Evolutionary conservation across 331 rosid species (phyloP), one percentile per base, ranked within the genome.

Genomic region (Malus hybrid): DNA sequence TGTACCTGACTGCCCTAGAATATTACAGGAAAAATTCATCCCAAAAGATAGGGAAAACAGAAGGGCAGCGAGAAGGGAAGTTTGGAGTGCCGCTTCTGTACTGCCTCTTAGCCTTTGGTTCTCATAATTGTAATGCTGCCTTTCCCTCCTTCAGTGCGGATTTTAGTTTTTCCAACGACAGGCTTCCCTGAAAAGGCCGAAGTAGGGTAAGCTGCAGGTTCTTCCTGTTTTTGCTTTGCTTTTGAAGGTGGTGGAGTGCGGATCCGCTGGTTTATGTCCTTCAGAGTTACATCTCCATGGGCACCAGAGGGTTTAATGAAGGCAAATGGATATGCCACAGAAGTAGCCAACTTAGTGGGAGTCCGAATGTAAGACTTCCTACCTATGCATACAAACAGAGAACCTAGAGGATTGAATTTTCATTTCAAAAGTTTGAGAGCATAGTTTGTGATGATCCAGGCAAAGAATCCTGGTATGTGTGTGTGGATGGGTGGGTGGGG

Each of bases 61-160:
- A 83, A 73, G 89, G 72, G 87, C 77, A 69, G 69, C 62, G 10
- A 73, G 74, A 65, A 54, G 78, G 73, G 27, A 50, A 73, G 72
- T 69, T 65, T 15, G 27, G 67, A 65, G 44, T 24, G 48, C 69
- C 63, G 8, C 18, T 76, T 59, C 76, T 69, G 68, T 82, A 64
- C 28, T 27, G 5, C 19, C 44, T 32, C 77, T 79, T 87, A 95
- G 73, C 99, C 99, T 92, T 88, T 90, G 65, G 99, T 92, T 80
- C 97, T 87, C 96, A 89, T 92, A 64, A 95, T 95, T 76, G 99
- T 95, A 85, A 95, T 95, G 97, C 99, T 95, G 36, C 99, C 99
- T 80, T 90, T 95, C 68, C 99, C 97, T 27, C 99, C 97, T 83
- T 92, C 97, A 0, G 97, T 95, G 80, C 86, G 97, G 33, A 95